Evolutionary conservation across 2,329 filamentous ascomycete species (phyloP).

Genomic region (Ophiostoma himal-ulmi): DNA sequence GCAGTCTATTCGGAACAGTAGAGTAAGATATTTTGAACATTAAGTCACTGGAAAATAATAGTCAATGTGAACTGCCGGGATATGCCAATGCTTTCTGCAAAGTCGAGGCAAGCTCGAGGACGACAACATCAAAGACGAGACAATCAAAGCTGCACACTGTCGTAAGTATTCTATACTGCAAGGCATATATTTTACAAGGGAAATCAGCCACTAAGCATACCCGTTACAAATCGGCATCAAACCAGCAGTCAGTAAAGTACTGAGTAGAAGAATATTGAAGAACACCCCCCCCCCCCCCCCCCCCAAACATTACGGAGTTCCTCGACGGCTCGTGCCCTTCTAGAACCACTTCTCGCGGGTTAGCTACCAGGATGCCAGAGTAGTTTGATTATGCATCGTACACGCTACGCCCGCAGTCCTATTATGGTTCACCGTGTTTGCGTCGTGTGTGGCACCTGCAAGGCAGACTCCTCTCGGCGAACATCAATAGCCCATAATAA

Average conservation of each 20-base stretch:
- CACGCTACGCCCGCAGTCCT: background rate
- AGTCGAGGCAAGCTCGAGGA: background rate
- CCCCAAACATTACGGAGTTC: background rate
- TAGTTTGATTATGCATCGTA: background rate
- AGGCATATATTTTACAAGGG: background rate
- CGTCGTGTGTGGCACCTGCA: background rate
- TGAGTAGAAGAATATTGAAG: background rate
- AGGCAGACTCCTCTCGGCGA: conserved; percentile 5
- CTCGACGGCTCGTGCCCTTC: conserved; percentile 1
- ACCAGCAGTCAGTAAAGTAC: background rate
- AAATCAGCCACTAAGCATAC: background rate
- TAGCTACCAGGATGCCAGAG: background rate
- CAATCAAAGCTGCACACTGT: background rate
- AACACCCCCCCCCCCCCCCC: background rate
- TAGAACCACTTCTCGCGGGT: background rate
- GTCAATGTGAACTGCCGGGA: background rate
- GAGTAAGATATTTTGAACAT: background rate
- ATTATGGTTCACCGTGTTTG: background rate
- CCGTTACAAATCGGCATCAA: background rate
- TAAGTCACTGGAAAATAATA: background rate
- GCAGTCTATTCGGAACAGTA: background rate
- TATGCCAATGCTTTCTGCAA: background rate
- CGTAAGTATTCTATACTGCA: background rate
- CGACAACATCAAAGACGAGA: background rate
- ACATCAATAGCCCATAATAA: background rate